phyloP scores from a whole-genome alignment of 768 basidiomycete genomes.

The Trametes coccinea region DNA sequence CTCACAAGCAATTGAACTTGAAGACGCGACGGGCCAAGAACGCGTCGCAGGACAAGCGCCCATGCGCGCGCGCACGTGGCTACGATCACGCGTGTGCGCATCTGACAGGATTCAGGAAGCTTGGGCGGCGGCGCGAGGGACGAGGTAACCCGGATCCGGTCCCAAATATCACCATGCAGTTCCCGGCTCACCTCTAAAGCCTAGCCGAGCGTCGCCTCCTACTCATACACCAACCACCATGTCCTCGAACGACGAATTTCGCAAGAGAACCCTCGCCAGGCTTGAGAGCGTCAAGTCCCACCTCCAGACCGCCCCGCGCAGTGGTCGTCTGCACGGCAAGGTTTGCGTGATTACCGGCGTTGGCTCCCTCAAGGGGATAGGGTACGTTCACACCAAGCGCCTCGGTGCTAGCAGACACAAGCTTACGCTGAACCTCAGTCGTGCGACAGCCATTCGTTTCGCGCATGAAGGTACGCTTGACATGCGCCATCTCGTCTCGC shows the following conservation, averaged over 20 bases:
- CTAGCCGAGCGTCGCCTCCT: background rate
- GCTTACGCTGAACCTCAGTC: constrained; percentile 41
- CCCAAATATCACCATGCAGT: background rate
- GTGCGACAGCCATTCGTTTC: constrained; percentile 69
- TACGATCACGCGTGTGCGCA: no score
- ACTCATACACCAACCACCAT: constrained; percentile 5
- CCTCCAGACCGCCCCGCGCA: constrained; percentile 52
- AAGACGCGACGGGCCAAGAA: background rate
- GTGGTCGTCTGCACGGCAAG: constrained; percentile 65
- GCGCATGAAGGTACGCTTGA: constrained; percentile 70
- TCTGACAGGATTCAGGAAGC: no score
- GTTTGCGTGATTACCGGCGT: constrained; percentile 89
- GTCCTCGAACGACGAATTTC: constrained; percentile 45
- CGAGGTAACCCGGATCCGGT: background rate
- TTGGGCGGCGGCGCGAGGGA: no score
- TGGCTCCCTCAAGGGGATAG: constrained; percentile 85
- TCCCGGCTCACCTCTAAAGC: no score
- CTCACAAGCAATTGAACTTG: background rate
- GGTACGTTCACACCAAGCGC: constrained; percentile 47
- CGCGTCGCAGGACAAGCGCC: no score
- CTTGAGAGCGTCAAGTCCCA: constrained; percentile 71
- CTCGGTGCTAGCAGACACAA: background rate
- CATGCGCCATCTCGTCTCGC: background rate
- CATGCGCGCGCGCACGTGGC: no score
- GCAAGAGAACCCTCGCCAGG: constrained; percentile 62